These are phyloP conservation scores for Haplosporangium sp. DNA, from an alignment of 371 early-diverging fungal species.

Conservation along the genomic window DNA sequence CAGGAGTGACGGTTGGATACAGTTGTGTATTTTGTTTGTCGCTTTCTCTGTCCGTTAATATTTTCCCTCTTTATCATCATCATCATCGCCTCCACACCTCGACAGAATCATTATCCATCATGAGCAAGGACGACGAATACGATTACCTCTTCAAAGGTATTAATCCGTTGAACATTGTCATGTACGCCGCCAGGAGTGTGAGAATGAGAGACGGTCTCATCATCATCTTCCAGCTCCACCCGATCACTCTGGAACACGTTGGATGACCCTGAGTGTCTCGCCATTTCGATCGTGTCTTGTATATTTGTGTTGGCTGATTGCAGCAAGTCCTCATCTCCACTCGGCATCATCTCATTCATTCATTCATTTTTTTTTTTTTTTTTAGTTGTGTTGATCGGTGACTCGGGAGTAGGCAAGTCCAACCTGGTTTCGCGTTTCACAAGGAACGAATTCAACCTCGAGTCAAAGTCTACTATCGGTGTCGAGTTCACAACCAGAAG, in stretches of 20 bases:
- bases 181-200: not conserved
- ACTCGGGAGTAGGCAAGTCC: constrained; percentile 99
- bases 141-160: constrained; percentile 95
- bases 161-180: not conserved
- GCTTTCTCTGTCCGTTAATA: not conserved
- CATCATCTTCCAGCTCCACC: too few relatives aligned
- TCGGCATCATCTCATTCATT: not conserved
- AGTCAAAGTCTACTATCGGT: constrained; percentile 99
- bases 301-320: not conserved
- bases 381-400: constrained; percentile 98
- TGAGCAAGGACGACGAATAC: constrained; percentile 96
- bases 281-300: not conserved
- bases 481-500: constrained; percentile 99
- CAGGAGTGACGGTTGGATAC: too few relatives aligned
- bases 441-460: constrained; percentile 96
- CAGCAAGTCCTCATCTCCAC: too few relatives aligned
- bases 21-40: not conserved
- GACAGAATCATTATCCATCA: constrained; percentile 30
- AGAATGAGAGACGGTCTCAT: not conserved
- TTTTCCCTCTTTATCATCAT: not conserved
- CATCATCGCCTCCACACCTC: constrained; percentile 1
- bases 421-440: constrained; percentile 98
- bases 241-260: too few relatives aligned
- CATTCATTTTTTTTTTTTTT: not conserved
- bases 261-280: too few relatives aligned